Conservation (phyloP, 2,329 filamentous ascomycete genomes). For the Pseudogymnoascus sp. region DNA sequence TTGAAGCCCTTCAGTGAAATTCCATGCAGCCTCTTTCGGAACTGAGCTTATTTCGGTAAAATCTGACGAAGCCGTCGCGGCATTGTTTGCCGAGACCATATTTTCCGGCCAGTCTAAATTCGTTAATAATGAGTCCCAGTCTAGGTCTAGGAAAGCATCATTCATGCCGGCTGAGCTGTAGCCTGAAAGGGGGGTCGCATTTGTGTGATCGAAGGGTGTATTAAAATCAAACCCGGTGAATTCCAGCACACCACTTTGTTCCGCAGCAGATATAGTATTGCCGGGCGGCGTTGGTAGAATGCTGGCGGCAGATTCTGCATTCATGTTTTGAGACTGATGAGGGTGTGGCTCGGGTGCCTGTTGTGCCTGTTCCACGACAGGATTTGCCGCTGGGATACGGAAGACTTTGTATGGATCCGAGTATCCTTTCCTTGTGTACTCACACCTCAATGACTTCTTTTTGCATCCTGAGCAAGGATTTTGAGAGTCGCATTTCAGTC, state of each 20-base stretch:
- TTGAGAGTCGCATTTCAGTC: not conserved
- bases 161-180: not conserved
- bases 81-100: not conserved
- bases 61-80: not conserved
- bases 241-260: not conserved
- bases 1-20: slow-evolving; percentile 5
- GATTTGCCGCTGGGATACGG: not conserved
- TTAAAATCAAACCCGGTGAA: slow-evolving; percentile 1
- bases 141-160: not conserved
- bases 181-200: not conserved
- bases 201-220: not conserved
- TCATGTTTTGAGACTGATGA: not conserved
- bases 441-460: not conserved
- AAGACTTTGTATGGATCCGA: slow-evolving; percentile 3
- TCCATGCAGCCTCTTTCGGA: not conserved
- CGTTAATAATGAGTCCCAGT: slow-evolving; percentile 4
- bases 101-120: not conserved
- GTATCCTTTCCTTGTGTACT: slow-evolving; percentile 1
- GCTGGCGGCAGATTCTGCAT: not conserved
- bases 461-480: not conserved
- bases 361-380: not conserved
- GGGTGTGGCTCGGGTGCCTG: not conserved
- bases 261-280: not conserved
- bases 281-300: not conserved
- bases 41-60: not conserved